phyloP scores from a whole-genome alignment of 2,329 filamentous ascomycete genomes.

The Geosmithia flava region DNA sequence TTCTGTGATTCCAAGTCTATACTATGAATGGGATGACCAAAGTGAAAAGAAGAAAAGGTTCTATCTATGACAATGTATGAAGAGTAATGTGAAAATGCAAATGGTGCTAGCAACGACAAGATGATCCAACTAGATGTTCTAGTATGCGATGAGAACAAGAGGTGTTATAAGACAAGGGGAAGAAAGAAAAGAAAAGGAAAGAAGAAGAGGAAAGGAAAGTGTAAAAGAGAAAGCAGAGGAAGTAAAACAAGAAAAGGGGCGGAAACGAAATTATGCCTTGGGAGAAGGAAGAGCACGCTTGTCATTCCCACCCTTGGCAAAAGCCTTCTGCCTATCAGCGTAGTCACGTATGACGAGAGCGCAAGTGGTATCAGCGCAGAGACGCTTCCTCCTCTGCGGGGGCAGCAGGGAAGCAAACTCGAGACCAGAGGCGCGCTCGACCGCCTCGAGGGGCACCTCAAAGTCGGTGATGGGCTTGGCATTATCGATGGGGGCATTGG shows the following conservation, averaged over 20 bases:
- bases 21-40: background rate
- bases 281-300: slow-evolving; percentile 20
- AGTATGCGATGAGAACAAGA: too few relatives aligned
- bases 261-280: slow-evolving; percentile 4
- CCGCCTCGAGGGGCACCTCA: slow-evolving; percentile 84
- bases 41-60: background rate
- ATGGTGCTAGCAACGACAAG: too few relatives aligned
- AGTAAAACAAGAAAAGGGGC: background rate
- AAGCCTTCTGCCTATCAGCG: slow-evolving; percentile 46
- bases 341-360: slow-evolving; percentile 75
- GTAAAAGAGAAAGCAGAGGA: background rate
- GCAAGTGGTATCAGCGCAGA: slow-evolving; percentile 83
- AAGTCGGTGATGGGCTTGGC: slow-evolving; percentile 81
- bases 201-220: background rate
- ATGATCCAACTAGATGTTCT: too few relatives aligned
- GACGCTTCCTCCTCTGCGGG: slow-evolving; percentile 55
- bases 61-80: background rate
- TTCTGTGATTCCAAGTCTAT: background rate
- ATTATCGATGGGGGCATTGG: slow-evolving; percentile 82
- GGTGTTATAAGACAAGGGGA: background rate
- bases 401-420: slow-evolving; percentile 82
- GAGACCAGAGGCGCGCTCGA: slow-evolving; percentile 84
- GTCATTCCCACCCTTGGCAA: slow-evolving; percentile 24
- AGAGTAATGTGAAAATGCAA: background rate
- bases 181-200: background rate